Conservation (phyloP, 495 filamentous ascomycete species). For the Bathelium albidoporum region DNA sequence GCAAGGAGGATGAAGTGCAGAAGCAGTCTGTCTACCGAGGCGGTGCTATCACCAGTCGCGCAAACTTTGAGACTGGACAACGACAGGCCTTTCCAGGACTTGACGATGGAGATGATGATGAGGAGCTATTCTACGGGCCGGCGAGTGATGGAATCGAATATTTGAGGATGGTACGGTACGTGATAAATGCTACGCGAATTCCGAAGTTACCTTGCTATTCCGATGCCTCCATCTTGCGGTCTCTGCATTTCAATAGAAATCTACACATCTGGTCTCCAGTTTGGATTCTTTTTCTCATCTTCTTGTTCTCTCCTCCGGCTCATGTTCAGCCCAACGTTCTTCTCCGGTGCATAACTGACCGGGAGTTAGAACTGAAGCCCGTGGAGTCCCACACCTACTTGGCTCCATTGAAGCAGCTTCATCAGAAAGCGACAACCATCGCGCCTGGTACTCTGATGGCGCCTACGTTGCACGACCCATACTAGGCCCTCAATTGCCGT, state of each 20-base stretch:
- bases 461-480: constrained; percentile 52
- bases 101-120: neutral
- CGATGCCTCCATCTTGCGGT: too few relatives aligned
- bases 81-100: neutral
- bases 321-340: neutral
- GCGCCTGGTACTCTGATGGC: constrained; percentile 59
- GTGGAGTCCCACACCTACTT: neutral
- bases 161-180: neutral
- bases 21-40: neutral
- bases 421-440: constrained; percentile 31
- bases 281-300: neutral
- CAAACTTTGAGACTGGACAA: neutral
- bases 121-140: neutral
- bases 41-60: neutral
- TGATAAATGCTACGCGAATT: neutral
- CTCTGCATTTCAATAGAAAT: too few relatives aligned
- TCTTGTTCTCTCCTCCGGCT: neutral
- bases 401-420: neutral
- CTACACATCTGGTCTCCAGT: too few relatives aligned
- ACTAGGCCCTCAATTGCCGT: constrained; percentile 14
- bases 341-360: neutral
- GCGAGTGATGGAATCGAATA: neutral
- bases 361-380: neutral
- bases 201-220: neutral
- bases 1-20: neutral